phyloP scores from a whole-genome alignment of 192 early-diverging fungal genomes.

The Umbelopsis sp. region DNA sequence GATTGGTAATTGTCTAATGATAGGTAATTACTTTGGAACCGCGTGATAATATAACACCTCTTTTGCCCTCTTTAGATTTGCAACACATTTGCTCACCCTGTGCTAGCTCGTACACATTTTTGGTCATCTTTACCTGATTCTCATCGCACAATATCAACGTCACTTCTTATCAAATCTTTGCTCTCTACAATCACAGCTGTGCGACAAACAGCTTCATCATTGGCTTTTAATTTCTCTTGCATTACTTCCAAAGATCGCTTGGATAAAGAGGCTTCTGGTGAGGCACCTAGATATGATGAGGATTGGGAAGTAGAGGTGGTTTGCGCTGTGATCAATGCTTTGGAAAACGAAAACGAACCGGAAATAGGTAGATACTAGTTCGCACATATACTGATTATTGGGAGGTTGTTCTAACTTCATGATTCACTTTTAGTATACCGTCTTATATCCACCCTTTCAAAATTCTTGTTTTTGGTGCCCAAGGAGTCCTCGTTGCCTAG shows the following conservation, averaged over 20 bases:
- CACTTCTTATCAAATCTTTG: slow-evolving; percentile 61
- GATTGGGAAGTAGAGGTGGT: slow-evolving; percentile 73
- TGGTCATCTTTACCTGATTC: slow-evolving; percentile 41
- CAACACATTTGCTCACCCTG: slow-evolving; percentile 55
- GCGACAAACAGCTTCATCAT: slow-evolving; percentile 62
- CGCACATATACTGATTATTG: not conserved
- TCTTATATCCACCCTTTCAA: slow-evolving; percentile 27
- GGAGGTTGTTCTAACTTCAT: not conserved
- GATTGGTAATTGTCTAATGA: slow-evolving; percentile 43
- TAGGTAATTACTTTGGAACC: too few species aligned
- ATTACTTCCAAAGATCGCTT: slow-evolving; percentile 49
- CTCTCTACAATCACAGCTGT: slow-evolving; percentile 54
- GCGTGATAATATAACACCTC: too few species aligned
- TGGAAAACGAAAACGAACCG: slow-evolving; percentile 60
- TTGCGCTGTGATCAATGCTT: slow-evolving; percentile 61
- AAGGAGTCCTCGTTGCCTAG: not conserved
- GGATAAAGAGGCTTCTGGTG: slow-evolving; percentile 24
- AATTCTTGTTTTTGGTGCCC: slow-evolving; percentile 34
- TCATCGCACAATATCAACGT: slow-evolving; percentile 55
- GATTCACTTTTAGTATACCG: slow-evolving; percentile 21
- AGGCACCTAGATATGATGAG: slow-evolving; percentile 51
- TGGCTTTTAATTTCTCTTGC: slow-evolving; percentile 69
- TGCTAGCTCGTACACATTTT: slow-evolving; percentile 34
- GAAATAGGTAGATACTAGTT: slow-evolving; percentile 51
- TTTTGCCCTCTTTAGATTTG: too few species aligned